Evolutionary conservation across 495 filamentous ascomycete genomes (phyloP).

Genomic region (Xylaria longipes): DNA sequence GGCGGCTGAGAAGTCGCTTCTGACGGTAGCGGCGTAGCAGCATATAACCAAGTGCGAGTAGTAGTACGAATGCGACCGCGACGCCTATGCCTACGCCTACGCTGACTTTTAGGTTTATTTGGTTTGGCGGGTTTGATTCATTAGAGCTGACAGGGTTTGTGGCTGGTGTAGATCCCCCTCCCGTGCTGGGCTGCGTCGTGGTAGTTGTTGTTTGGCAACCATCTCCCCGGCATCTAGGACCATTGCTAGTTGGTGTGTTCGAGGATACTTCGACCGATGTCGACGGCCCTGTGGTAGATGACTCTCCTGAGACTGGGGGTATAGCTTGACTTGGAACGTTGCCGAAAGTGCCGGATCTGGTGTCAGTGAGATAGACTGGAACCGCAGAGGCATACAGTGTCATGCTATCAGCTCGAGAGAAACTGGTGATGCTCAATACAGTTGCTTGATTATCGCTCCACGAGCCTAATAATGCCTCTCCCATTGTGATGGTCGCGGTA

Average conservation of each 20-base stretch:
- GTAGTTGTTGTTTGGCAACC: slow-evolving; percentile 2
- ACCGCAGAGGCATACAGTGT: background rate
- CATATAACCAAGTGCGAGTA: background rate
- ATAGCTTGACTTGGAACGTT: background rate
- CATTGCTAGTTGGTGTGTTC: no score
- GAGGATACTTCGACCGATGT: background rate
- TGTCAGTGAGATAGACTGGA: background rate
- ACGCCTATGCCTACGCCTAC: background rate
- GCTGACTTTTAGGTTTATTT: background rate
- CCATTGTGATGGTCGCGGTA: background rate
- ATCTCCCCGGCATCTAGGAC: background rate
- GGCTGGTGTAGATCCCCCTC: background rate
- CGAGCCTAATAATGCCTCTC: background rate
- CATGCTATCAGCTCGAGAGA: background rate
- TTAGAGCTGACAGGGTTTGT: background rate
- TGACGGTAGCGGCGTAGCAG: slow-evolving; percentile 4
- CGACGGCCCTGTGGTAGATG: background rate
- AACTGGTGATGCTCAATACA: background rate
- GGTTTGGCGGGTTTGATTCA: background rate
- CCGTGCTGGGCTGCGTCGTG: background rate
- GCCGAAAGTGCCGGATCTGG: background rate
- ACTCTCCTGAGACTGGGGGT: background rate
- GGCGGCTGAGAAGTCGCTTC: background rate
- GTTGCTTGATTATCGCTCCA: background rate
- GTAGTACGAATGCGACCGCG: background rate